A percentile compares a stretch with the other conserved stretches of the same genome.
Conservation (phyloP, 2,329 filamentous ascomycete genomes). For the Elsinoe batatas region DNA sequence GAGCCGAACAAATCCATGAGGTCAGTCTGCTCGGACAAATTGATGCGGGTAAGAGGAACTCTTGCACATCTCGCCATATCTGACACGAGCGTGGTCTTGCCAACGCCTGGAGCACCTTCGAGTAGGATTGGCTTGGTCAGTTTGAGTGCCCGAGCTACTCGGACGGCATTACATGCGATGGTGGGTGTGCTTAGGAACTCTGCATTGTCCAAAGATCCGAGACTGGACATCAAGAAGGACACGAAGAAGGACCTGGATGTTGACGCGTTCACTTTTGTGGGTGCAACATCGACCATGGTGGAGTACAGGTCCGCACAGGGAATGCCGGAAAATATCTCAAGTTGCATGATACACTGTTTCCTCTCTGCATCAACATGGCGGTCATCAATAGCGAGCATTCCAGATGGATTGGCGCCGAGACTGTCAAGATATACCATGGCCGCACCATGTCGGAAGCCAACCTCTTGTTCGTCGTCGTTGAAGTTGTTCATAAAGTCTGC, state of each 20-base stretch:
- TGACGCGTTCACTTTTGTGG: not conserved
- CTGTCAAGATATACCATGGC: constrained; percentile 94
- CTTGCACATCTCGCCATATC: constrained; percentile 74
- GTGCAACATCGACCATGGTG: constrained; percentile 44
- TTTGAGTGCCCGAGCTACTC: constrained; percentile 80
- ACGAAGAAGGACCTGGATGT: not conserved
- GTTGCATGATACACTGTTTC: constrained; percentile 59
- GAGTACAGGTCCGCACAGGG: constrained; percentile 50
- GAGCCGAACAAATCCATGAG: constrained; percentile 96
- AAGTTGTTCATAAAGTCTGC: constrained; percentile 74
- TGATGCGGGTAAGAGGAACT: constrained; percentile 80
- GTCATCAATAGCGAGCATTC: constrained; percentile 63
- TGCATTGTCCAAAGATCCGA: constrained; percentile 41
- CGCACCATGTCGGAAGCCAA: constrained; percentile 60
- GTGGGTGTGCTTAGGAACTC: constrained; percentile 80
- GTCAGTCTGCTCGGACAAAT: constrained; percentile 95
- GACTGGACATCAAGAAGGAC: constrained; percentile 30
- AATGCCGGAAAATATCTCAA: constrained; percentile 54
- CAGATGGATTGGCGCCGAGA: constrained; percentile 87
- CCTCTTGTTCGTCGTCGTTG: constrained; percentile 29
- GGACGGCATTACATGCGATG: constrained; percentile 79
- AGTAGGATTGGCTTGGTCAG: constrained; percentile 84
- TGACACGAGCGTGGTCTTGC: constrained; percentile 87
- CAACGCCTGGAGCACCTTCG: constrained; percentile 95
- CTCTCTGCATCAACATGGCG: constrained; percentile 63